A percentile compares a stretch with the other conserved stretches of the same genome.
Evolutionary conservation across 2,329 filamentous ascomycete species (phyloP).

Genomic region (Colletotrichum shisoi): DNA sequence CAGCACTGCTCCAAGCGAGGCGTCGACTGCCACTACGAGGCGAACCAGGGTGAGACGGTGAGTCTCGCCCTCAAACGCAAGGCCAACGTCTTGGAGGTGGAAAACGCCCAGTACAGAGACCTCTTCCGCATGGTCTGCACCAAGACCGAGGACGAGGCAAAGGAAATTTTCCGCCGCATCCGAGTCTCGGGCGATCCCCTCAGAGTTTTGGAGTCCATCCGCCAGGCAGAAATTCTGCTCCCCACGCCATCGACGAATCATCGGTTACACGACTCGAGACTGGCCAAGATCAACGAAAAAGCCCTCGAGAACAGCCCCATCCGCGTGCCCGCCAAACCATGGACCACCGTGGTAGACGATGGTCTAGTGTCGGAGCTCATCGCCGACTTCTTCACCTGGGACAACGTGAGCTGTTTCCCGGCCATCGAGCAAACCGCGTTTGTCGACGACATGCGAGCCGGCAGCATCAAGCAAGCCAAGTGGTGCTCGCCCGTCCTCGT

Average conservation of each 20-base stretch:
- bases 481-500: conserved; percentile 48
- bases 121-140: conserved; percentile 39
- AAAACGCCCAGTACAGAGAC: conserved; percentile 39
- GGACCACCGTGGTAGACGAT: conserved; percentile 46
- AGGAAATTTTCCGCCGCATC: conserved; percentile 41
- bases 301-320: conserved; percentile 40
- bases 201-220: conserved; percentile 38
- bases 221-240: conserved; percentile 41
- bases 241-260: conserved; percentile 25
- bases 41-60: conserved; percentile 36
- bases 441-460: conserved; percentile 43
- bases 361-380: conserved; percentile 47
- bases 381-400: conserved; percentile 46
- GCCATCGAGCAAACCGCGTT: conserved; percentile 44
- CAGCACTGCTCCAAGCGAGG: conserved; percentile 33
- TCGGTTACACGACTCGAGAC: conserved; percentile 20
- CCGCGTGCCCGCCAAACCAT: conserved; percentile 45
- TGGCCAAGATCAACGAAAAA: conserved; percentile 37
- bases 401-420: conserved; percentile 42
- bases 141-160: conserved; percentile 40
- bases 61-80: conserved; percentile 41
- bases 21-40: conserved; percentile 36
- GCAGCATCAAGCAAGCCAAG: conserved; percentile 38
- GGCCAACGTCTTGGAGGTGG: conserved; percentile 34
- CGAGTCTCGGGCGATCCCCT: conserved; percentile 34